Evolutionary conservation across 495 filamentous ascomycete species (phyloP).

Genomic region (Neurospora discreta): DNA sequence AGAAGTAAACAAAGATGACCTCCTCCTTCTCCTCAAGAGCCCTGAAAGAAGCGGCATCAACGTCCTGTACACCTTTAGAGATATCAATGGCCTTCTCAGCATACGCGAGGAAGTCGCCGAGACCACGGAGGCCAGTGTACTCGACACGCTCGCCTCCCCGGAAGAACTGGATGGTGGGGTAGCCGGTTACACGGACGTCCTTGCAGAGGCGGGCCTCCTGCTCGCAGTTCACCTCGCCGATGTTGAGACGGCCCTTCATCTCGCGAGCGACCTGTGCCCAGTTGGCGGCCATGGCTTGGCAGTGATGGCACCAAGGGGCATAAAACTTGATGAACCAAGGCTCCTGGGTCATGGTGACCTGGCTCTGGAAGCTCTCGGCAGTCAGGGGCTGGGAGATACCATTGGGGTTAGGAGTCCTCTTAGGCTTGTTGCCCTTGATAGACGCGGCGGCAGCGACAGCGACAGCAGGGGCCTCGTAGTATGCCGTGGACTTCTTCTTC

Average conservation of each 20-base stretch:
- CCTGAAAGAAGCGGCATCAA: constrained; percentile 65
- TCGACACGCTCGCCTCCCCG: constrained; percentile 82
- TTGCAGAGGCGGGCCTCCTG: constrained; percentile 75
- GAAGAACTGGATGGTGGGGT: constrained; percentile 90
- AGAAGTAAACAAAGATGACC: constrained; percentile 94
- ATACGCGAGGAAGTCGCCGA: constrained; percentile 82
- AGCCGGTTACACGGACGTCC: constrained; percentile 65
- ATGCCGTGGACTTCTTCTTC: not conserved
- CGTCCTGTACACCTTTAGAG: constrained; percentile 63
- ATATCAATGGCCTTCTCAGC: constrained; percentile 77
- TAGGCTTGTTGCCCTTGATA: constrained; percentile 26
- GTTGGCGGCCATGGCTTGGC: constrained; percentile 79
- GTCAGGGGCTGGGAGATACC: constrained; percentile 66
- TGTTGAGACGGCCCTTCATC: constrained; percentile 75
- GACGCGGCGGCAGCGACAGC: not conserved
- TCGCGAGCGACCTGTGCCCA: constrained; percentile 86
- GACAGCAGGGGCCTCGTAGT: not conserved
- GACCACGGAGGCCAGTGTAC: constrained; percentile 82
- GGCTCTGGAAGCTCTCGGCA: constrained; percentile 74
- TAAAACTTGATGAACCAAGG: constrained; percentile 99
- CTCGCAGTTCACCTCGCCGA: constrained; percentile 96
- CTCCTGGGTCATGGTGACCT: constrained; percentile 77
- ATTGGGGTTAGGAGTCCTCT: constrained; percentile 53
- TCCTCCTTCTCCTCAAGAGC: constrained; percentile 86
- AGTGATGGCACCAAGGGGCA: constrained; percentile 93